Percentiles rank a stretch among this genome's conserved stretches.
Evolutionary conservation across 2,329 filamentous ascomycete genomes (phyloP).

Genomic region (Botrytis porri): DNA sequence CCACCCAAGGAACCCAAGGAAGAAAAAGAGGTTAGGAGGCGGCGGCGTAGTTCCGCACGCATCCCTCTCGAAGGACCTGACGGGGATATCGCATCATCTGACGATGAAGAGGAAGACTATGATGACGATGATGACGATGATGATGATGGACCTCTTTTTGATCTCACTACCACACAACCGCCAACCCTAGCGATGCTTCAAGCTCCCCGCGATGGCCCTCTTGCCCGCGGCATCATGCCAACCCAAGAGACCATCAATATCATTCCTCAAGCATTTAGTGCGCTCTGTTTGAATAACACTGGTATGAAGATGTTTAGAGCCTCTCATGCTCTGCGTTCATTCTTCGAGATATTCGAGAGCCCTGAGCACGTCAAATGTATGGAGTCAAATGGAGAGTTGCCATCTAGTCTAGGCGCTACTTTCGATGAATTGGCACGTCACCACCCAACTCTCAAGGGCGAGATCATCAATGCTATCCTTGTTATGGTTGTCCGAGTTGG

Average conservation of each 20-base stretch:
- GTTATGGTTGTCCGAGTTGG: constrained; percentile 84
- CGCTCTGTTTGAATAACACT: constrained; percentile 85
- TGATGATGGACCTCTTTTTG: constrained; percentile 36
- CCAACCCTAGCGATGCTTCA: constrained; percentile 51
- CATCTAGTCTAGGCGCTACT: constrained; percentile 71
- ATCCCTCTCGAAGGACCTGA: constrained; percentile 2
- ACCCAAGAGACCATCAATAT: constrained; percentile 83
- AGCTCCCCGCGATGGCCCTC: constrained; percentile 42
- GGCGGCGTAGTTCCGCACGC: constrained; percentile 13
- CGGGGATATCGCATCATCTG: constrained; percentile 15
- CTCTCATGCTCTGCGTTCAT: constrained; percentile 78
- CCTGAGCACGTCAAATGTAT: constrained; percentile 83
- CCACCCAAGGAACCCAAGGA: constrained; percentile 30
- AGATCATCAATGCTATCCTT: constrained; percentile 80
- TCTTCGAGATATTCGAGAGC: constrained; percentile 96
- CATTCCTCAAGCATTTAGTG: constrained; percentile 84
- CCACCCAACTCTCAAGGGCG: constrained; percentile 76
- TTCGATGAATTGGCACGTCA: constrained; percentile 96
- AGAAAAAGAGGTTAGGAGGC: neutral
- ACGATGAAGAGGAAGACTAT: constrained; percentile 36
- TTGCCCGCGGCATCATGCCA: constrained; percentile 76
- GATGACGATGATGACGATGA: constrained; percentile 34
- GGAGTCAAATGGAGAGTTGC: constrained; percentile 68
- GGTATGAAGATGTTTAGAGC: constrained; percentile 85
- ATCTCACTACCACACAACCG: constrained; percentile 49